A percentile compares a stretch with the other conserved stretches of the same genome.
These are phyloP conservation scores for Phaeosphaeriaceae sp. DNA, from an alignment of 2,329 filamentous ascomycete species.

Conservation along the genomic window DNA sequence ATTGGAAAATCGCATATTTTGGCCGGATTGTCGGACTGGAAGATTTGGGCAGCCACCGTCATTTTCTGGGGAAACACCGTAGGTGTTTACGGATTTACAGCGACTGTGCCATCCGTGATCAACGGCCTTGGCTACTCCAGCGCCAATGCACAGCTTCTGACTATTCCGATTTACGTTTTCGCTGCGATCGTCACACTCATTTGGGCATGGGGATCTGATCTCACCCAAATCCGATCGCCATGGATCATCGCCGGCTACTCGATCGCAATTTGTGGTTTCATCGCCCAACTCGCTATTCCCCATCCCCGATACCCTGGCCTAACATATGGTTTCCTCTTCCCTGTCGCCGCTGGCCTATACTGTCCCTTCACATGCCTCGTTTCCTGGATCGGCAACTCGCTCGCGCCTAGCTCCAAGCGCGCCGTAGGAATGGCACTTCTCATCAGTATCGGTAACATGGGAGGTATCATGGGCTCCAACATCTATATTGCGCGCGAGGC, in stretches of 20 bases:
- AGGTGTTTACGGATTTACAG: conserved; percentile 42
- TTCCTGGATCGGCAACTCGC: conserved; percentile 45
- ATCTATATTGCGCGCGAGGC: conserved; percentile 58
- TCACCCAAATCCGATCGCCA: conserved; percentile 58
- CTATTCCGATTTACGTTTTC: conserved; percentile 53
- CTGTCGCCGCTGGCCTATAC: conserved; percentile 45
- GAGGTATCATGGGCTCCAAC: conserved; percentile 53
- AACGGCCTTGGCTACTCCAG: conserved; percentile 51
- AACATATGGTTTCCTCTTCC: conserved; percentile 54
- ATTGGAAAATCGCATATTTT: conserved; percentile 56
- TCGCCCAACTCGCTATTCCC: conserved; percentile 58
- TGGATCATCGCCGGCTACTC: conserved; percentile 61
- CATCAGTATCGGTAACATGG: conserved; percentile 57
- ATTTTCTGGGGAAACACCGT: conserved; percentile 50
- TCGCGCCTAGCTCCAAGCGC: conserved; percentile 44
- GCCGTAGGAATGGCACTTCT: conserved; percentile 60
- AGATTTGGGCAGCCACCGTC: conserved; percentile 42
- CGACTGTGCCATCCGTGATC: conserved; percentile 53
- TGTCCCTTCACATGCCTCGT: conserved; percentile 47
- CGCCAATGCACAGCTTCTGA: conserved; percentile 51
- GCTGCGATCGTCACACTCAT: conserved; percentile 50
- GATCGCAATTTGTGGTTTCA: conserved; percentile 62
- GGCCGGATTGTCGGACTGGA: conserved; percentile 54
- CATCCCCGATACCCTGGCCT: conserved; percentile 53
- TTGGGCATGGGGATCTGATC: conserved; percentile 59